Evolutionary conservation across 1,284 basidiomycete species (phyloP).

Genomic region (Marasmius sp.): DNA sequence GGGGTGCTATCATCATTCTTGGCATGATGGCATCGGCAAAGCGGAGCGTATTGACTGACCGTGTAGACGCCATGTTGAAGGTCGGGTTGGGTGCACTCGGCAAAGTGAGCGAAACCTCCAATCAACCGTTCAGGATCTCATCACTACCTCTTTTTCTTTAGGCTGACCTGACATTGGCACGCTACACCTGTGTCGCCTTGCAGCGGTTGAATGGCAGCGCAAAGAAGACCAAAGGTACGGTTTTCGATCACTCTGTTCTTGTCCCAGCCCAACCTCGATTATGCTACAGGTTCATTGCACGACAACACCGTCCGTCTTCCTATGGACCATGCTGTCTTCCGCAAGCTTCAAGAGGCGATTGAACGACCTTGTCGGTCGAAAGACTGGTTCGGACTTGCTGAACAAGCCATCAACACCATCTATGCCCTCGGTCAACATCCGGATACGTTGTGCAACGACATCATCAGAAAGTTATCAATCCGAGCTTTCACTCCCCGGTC

Average conservation of each 20-base stretch:
- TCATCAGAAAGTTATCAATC: constrained; percentile 81
- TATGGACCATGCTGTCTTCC: constrained; percentile 89
- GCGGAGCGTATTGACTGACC: constrained; percentile 83
- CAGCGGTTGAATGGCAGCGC: constrained; percentile 91
- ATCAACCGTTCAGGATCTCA: neutral
- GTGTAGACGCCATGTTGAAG: constrained; percentile 82
- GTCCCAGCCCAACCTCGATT: neutral
- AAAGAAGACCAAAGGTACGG: constrained; percentile 92
- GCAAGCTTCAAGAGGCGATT: constrained; percentile 77
- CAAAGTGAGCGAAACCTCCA: constrained; percentile 49
- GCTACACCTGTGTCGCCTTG: constrained; percentile 92
- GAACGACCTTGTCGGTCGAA: constrained; percentile 79
- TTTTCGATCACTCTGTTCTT: neutral
- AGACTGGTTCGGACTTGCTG: constrained; percentile 95
- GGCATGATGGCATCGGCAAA: constrained; percentile 94
- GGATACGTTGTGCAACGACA: constrained; percentile 78
- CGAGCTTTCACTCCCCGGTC: constrained; percentile 60
- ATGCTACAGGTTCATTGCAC: constrained; percentile 69
- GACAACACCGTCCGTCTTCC: constrained; percentile 87
- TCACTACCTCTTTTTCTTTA: constrained; percentile 27
- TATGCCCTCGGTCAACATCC: constrained; percentile 95
- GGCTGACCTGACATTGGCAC: constrained; percentile 86
- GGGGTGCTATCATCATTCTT: constrained; percentile 92
- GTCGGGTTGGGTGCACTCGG: constrained; percentile 89
- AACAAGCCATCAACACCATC: constrained; percentile 95